Conservation (phyloP, 352 stramenopile species). For the Blastocystis sp. region DNA sequence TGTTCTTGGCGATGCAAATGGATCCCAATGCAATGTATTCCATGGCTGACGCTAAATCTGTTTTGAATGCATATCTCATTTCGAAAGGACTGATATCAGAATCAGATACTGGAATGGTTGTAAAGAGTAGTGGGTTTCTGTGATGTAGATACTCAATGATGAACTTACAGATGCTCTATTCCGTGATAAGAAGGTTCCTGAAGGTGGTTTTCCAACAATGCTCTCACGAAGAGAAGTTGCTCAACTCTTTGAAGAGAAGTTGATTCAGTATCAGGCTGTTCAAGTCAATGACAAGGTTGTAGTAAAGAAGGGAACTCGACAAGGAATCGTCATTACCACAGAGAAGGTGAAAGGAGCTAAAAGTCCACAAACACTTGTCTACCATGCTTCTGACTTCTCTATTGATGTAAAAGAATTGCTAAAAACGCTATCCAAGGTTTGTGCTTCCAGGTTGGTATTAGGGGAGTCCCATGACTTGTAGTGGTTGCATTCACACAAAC, state of each 20-base stretch:
- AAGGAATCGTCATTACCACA: slow-evolving; percentile 17
- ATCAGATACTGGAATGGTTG: background rate
- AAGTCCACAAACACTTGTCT: slow-evolving; percentile 5
- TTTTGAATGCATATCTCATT: background rate
- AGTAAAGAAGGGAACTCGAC: slow-evolving; percentile 31
- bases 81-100: background rate
- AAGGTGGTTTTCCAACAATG: background rate
- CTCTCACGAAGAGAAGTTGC: slow-evolving; percentile 4
- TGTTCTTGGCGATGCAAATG: background rate
- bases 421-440: background rate
- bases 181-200: slow-evolving; percentile 17
- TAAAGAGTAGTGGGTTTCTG: background rate
- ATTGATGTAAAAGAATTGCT: slow-evolving; percentile 25
- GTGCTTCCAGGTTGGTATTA: background rate
- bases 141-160: background rate
- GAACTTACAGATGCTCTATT: slow-evolving; percentile 13
- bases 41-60: background rate
- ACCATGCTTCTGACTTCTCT: slow-evolving; percentile 1
- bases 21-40: background rate
- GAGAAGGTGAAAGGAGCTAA: slow-evolving; percentile 37
- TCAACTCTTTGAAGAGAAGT: slow-evolving; percentile 1
- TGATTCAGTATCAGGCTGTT: slow-evolving; percentile 36
- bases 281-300: slow-evolving; percentile 4
- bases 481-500: background rate
- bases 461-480: background rate